phyloP scores from a whole-genome alignment of 352 stramenopile species.

The Bremia lactucae region DNA sequence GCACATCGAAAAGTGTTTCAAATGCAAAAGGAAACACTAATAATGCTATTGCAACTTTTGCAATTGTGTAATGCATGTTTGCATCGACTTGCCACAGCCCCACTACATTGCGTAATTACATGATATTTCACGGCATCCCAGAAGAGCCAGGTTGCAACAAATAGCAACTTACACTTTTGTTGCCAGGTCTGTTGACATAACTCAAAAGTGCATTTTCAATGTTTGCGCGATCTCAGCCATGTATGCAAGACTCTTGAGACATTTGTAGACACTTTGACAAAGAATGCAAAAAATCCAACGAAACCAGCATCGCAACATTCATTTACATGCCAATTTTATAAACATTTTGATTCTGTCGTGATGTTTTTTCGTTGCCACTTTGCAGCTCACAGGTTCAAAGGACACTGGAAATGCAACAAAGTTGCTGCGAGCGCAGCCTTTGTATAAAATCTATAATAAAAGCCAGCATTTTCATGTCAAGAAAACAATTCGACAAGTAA shows the following conservation, averaged over 20 bases:
- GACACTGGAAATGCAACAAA: slow-evolving; percentile 10
- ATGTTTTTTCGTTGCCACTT: too few species aligned
- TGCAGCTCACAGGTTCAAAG: slow-evolving; percentile 18
- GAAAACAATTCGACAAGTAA: slow-evolving; percentile 14
- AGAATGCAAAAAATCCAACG: slow-evolving; percentile 49
- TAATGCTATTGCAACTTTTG: slow-evolving; percentile 6
- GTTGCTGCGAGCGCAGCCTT: slow-evolving; percentile 3
- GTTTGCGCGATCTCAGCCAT: too few species aligned
- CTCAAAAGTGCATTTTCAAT: background rate
- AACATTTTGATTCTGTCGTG: background rate
- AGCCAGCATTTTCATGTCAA: slow-evolving; percentile 11
- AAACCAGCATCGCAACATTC: slow-evolving; percentile 58
- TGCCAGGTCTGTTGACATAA: slow-evolving; percentile 43
- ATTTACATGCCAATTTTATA: too few species aligned
- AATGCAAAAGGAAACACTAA: background rate
- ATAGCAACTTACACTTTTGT: slow-evolving; percentile 51
- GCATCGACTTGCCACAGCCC: slow-evolving; percentile 12
- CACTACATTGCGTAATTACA: slow-evolving; percentile 54
- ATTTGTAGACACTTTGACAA: slow-evolving; percentile 47
- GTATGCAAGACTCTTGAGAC: too few species aligned
- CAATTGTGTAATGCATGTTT: slow-evolving; percentile 3
- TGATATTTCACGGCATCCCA: slow-evolving; percentile 49
- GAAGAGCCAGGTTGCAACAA: slow-evolving; percentile 35
- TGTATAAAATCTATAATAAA: slow-evolving; percentile 11
- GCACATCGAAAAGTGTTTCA: too few species aligned